Percentiles rank a stretch among this genome's conserved stretches.
These are phyloP conservation scores for Coemansia furcata DNA, from an alignment of 192 early-diverging fungal species.

Conservation along the genomic window DNA sequence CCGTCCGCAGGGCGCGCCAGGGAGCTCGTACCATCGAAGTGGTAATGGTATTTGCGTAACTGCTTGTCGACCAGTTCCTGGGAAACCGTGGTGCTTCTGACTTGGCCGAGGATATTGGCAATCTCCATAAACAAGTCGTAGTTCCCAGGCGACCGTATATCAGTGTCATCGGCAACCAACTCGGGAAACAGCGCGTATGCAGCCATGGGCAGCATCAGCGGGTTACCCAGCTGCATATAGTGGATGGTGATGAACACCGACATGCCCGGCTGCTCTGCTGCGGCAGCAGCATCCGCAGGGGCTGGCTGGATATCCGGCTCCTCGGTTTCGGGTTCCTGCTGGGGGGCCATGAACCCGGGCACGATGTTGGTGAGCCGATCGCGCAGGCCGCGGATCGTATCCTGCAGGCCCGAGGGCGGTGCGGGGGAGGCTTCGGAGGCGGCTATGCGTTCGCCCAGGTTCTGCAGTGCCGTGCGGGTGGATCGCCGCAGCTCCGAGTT, in stretches of 20 bases:
- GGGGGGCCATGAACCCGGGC: background rate
- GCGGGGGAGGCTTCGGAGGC: background rate
- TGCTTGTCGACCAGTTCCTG: conserved; percentile 40
- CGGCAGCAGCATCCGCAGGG: background rate
- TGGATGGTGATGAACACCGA: conserved; percentile 42
- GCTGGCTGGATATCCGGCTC: conserved; percentile 1
- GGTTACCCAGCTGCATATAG: conserved; percentile 36
- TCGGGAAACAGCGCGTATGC: conserved; percentile 43
- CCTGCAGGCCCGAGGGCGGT: background rate
- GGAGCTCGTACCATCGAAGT: background rate
- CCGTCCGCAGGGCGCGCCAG: conserved; percentile 32
- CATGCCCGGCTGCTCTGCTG: conserved; percentile 18
- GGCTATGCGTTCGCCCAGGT: background rate
- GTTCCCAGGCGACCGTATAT: conserved; percentile 9
- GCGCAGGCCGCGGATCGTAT: background rate
- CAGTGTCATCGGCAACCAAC: conserved; percentile 6
- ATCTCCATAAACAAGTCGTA: conserved; percentile 49
- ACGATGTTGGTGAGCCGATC: conserved; percentile 4
- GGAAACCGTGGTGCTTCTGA: conserved; percentile 23
- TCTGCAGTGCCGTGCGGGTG: conserved; percentile 7
- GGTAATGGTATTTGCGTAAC: conserved; percentile 24
- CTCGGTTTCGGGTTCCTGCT: too few species aligned
- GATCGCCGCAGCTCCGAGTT: conserved; percentile 24
- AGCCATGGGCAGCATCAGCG: conserved; percentile 34
- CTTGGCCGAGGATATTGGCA: conserved; percentile 42